Evolutionary conservation across 257 asterid species (phyloP), one percentile per base, ranked within the genome.

Genomic region (Mitragyna speciosa): DNA sequence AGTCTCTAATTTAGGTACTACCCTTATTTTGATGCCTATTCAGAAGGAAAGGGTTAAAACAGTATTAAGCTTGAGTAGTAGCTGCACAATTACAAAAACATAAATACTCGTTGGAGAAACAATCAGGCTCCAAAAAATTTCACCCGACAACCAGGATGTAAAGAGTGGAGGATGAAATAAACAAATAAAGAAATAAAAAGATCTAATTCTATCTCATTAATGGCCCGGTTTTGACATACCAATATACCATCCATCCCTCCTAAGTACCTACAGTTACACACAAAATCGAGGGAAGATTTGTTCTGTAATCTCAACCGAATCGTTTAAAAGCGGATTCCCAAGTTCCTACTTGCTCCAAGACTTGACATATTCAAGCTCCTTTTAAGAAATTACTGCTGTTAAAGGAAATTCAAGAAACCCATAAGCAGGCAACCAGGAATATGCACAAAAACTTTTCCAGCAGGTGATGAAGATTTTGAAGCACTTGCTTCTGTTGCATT

Each of bases 381-480:
- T 59, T 54, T 2, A n/a, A 78, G 14, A 43, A 76, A 41, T 70
- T 43, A n/a, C 56, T 64, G 1, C 58, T 33, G 54, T 49, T 79
- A 66, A 84, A 87, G 78, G 82, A 91, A 84, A 30, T 71, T n/a
- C 49, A 86, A 81, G 63, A 87, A 84, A 48, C 88, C 85, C 83
- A 86, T 22, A 66, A 90, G 75, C 77, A 87, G 69, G 80, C 80
- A 79, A 72, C 85, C 83, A n/a, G 86, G 78, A 78, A 81, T 30
- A 76, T 81, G 41, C 30, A 8, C 6, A 17, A 81, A 81, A 70
- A 67, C 78, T 58, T 72, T 78, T 41, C 15, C 76, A 11, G n/a
- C 66, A 8, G 88, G 80, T 6, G 94, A 83, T 73, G 93, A 81
- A 22, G 97, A 81, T 81, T 48, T 88, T 67, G 90, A n/a, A 63